Base-by-base conservation (phyloP, 2,329 filamentous ascomycete genomes). In the Neurospora sp. region DNA sequence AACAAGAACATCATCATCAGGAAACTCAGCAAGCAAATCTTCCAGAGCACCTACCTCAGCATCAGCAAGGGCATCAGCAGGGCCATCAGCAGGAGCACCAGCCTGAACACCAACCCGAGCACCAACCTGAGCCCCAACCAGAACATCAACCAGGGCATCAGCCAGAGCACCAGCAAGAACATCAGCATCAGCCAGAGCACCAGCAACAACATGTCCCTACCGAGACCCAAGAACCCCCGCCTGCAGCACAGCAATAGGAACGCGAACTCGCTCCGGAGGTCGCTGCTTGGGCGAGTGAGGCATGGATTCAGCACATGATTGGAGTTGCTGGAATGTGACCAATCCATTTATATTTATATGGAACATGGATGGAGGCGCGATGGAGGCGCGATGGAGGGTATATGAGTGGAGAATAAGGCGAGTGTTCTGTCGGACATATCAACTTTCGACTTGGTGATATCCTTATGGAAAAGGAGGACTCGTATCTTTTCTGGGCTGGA, bases 201-300 rank as follows among this genome's bases (percentile, higher is more conserved):
- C 23, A 37, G 17, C 36, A 40, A 40, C 65, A 57, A 37, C 65
- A 19, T 43, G 46, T 11, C 66, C 40, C 33, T 37, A 69, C 23
- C 12, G 52, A 62, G 52, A 62, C 52, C 8, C 52, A 62, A 62
- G 52, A 66, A 67, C 41, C 66, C 46, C 36, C 66, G 36, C 46
- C 66, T 40, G 69, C 69, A 65, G 66, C 65, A 36, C 66, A 68
- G 66, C 66, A 70, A 41, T 70, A 70, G 69, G 69, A 68, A 62
- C 46, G 46, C 67, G 46, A 69, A 52, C 52, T 62, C 52, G 52
- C 52, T 62, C 52, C 52, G 52, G 52, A 62, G 23, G 52, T 62
- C 52, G 52, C 52, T 33, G 52, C 52, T 62, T 62, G 52, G 52
- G 52, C 52, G 52, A 62, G 52, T 62, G 52, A 62, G 52, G 52